Conservation (phyloP, 2,329 filamentous ascomycete genomes). For the Alternaria triticimaculans region DNA sequence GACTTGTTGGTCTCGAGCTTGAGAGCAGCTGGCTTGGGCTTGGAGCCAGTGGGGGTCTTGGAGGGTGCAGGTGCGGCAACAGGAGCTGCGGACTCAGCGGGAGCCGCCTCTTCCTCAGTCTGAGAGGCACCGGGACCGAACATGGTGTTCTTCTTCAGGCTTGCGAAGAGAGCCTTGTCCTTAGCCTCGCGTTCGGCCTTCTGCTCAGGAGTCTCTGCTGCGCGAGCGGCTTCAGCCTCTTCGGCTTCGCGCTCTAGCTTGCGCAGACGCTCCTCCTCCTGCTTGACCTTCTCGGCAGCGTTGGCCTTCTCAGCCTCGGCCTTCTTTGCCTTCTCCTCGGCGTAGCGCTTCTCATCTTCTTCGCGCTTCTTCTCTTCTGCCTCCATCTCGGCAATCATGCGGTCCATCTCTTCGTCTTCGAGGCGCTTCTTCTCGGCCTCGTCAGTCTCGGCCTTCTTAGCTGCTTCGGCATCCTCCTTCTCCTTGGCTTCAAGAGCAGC, state of each 20-base stretch:
- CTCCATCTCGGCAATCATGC: slow-evolving; percentile 71
- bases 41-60: slow-evolving; percentile 60
- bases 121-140: slow-evolving; percentile 55
- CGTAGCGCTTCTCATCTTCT: slow-evolving; percentile 72
- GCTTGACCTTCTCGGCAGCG: slow-evolving; percentile 51
- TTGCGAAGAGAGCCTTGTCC: slow-evolving; percentile 51
- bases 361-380: slow-evolving; percentile 55
- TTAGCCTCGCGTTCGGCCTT: slow-evolving; percentile 51
- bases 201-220: slow-evolving; percentile 50
- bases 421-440: slow-evolving; percentile 44
- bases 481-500: slow-evolving; percentile 37
- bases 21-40: slow-evolving; percentile 84
- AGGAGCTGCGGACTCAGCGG: slow-evolving; percentile 52
- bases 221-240: slow-evolving; percentile 53
- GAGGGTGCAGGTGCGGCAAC: slow-evolving; percentile 23
- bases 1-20: slow-evolving; percentile 88
- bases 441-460: slow-evolving; percentile 52
- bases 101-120: slow-evolving; percentile 40
- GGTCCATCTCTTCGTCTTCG: slow-evolving; percentile 56
- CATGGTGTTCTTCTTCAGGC: slow-evolving; percentile 56
- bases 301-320: slow-evolving; percentile 66
- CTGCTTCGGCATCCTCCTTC: slow-evolving; percentile 39
- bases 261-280: slow-evolving; percentile 62
- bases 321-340: slow-evolving; percentile 72
- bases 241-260: slow-evolving; percentile 58